Evolutionary conservation across 805 yeast species (phyloP).

Genomic region (Metschnikowia sp.): DNA sequence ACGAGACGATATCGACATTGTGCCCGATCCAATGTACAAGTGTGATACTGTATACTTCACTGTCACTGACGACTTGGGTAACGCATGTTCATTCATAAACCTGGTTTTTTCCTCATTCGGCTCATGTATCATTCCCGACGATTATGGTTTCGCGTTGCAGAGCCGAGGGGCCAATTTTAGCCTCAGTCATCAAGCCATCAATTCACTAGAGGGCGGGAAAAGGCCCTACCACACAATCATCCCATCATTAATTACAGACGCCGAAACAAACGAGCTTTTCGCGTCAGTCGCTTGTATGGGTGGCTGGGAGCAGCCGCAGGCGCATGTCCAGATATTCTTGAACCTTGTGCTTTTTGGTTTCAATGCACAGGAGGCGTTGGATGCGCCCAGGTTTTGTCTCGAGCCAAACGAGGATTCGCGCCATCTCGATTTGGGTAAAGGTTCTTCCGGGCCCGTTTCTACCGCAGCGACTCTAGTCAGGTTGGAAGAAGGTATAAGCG

Average conservation of each 20-base stretch:
- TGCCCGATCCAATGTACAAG: conserved; percentile 16
- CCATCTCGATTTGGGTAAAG: conserved; percentile 49
- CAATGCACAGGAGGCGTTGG: conserved; percentile 71
- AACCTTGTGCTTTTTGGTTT: conserved; percentile 61
- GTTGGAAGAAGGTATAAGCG: conserved; percentile 62
- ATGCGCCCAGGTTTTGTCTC: conserved; percentile 70
- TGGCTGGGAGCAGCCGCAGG: conserved; percentile 83
- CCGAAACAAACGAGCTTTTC: conserved; percentile 35
- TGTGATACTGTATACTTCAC: conserved; percentile 18
- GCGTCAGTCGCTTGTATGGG: conserved; percentile 85
- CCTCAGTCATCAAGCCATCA: conserved; percentile 52
- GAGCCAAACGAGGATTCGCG: conserved; percentile 45
- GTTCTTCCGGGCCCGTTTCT: conserved; percentile 63
- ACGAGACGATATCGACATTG: conserved; percentile 14
- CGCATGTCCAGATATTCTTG: conserved; percentile 73
- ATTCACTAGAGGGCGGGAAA: conserved; percentile 64
- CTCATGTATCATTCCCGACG: conserved; percentile 62
- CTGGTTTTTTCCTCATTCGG: conserved; percentile 72
- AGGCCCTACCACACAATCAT: conserved; percentile 81
- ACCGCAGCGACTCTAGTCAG: conserved; percentile 56
- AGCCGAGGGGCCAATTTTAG: conserved; percentile 78
- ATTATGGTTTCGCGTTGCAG: conserved; percentile 65
- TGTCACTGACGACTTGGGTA: conserved; percentile 13
- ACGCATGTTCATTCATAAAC: conserved; percentile 74
- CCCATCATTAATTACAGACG: conserved; percentile 70